Conservation (phyloP, 768 basidiomycete species). For the Xerocomellus intermedius region DNA sequence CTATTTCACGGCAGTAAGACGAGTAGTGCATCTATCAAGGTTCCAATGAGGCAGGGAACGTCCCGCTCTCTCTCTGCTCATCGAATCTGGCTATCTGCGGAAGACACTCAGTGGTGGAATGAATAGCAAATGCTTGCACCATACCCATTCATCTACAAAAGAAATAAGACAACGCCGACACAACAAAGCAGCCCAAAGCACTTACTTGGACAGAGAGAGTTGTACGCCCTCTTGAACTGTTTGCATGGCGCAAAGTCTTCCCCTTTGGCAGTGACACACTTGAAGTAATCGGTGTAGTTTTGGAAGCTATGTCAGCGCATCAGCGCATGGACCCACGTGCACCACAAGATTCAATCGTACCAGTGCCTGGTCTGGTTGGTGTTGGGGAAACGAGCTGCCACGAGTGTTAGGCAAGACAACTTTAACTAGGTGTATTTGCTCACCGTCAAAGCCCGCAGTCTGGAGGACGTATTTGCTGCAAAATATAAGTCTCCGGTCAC, state of each 20-base stretch:
- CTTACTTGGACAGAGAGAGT: conserved; percentile 97
- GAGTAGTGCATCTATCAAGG: conserved; percentile 42
- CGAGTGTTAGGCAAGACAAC: conserved; percentile 6
- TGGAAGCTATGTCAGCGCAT: conserved; percentile 61
- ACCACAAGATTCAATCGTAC: conserved; percentile 43
- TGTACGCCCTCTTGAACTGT: conserved; percentile 95
- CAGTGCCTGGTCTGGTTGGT: conserved; percentile 97
- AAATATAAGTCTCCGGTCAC: conserved; percentile 17
- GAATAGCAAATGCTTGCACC: conserved; percentile 8
- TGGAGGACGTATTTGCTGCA: conserved; percentile 83
- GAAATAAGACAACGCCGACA: conserved; percentile 8
- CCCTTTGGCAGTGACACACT: conserved; percentile 94
- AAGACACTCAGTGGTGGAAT: not conserved
- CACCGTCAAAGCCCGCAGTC: conserved; percentile 94
- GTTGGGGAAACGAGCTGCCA: conserved; percentile 82
- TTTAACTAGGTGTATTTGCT: conserved; percentile 17
- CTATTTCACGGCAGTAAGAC: conserved; percentile 3
- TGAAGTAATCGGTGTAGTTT: conserved; percentile 99
- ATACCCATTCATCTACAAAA: conserved; percentile 86
- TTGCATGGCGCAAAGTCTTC: conserved; percentile 99
- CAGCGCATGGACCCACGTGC: not conserved
- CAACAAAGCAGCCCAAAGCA: conserved; percentile 20
- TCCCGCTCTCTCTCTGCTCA: conserved; percentile 90
- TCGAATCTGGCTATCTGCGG: conserved; percentile 83
- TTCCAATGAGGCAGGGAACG: conserved; percentile 90